Percentiles rank a stretch among this genome's conserved stretches.
Conservation (phyloP, 768 basidiomycete species). For the Symmetrospora coprosmae region DNA sequence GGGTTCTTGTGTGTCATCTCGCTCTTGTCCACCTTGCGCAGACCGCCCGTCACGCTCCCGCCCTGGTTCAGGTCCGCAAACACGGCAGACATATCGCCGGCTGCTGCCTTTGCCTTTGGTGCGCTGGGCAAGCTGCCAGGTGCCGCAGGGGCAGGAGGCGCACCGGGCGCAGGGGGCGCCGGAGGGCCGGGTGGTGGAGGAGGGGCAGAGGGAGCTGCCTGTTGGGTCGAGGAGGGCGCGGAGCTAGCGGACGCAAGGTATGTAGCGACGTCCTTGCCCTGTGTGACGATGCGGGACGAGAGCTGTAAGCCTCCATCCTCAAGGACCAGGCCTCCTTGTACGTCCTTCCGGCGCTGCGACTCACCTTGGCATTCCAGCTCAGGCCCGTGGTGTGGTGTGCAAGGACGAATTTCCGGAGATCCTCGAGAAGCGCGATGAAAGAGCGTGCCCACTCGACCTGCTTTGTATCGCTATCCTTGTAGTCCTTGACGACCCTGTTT, state of each 20-base stretch:
- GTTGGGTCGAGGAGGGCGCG: conserved; percentile 11
- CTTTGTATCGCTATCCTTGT: conserved; percentile 77
- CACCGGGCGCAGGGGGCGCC: conserved; percentile 40
- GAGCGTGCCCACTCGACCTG: conserved; percentile 78
- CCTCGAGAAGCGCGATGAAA: conserved; percentile 58
- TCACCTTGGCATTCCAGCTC: conserved; percentile 70
- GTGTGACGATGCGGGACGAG: background rate
- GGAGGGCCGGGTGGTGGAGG: conserved; percentile 37
- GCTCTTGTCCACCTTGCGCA: conserved; percentile 86
- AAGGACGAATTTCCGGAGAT: conserved; percentile 64
- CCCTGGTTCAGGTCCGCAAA: conserved; percentile 85
- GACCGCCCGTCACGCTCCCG: conserved; percentile 70
- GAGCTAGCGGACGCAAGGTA: conserved; percentile 25
- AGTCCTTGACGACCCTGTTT: conserved; percentile 78
- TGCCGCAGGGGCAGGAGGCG: conserved; percentile 42
- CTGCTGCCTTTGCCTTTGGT: conserved; percentile 36
- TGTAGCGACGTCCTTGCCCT: conserved; percentile 34
- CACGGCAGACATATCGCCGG: conserved; percentile 47
- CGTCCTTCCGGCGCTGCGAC: too few species aligned
- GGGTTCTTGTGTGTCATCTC: conserved; percentile 99
- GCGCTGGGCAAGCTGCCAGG: conserved; percentile 32
- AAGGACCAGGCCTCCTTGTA: too few species aligned
- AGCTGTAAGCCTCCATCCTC: background rate
- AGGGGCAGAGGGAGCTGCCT: conserved; percentile 30
- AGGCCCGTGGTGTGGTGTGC: conserved; percentile 76